A percentile compares a stretch with the other conserved stretches of the same genome.
phyloP scores from a whole-genome alignment of 2,329 filamentous ascomycete genomes.

The Beauveria bassiana region DNA sequence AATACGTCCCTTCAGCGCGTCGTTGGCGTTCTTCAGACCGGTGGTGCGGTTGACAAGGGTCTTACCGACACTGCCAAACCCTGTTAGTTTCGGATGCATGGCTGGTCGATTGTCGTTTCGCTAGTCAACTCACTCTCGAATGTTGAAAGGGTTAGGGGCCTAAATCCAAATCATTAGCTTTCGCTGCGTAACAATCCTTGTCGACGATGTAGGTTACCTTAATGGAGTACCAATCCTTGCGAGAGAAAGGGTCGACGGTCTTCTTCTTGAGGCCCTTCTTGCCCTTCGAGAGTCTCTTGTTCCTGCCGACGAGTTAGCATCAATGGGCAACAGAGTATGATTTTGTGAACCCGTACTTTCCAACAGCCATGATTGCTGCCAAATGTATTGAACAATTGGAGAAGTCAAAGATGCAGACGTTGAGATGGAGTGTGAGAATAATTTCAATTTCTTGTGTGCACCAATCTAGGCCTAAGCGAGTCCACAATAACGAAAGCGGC shows the following conservation, averaged over 20 bases:
- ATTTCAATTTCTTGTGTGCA: slow-evolving; percentile 34
- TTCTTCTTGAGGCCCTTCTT: slow-evolving; percentile 99
- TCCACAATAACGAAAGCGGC: slow-evolving; percentile 20
- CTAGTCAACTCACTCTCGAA: slow-evolving; percentile 74
- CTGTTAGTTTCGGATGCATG: slow-evolving; percentile 16
- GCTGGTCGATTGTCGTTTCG: slow-evolving; percentile 13
- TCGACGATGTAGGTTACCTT: slow-evolving; percentile 52
- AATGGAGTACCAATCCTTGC: slow-evolving; percentile 99
- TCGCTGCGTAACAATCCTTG: background rate
- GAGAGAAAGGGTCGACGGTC: slow-evolving; percentile 91
- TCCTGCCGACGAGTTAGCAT: slow-evolving; percentile 47
- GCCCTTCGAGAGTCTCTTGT: slow-evolving; percentile 99
- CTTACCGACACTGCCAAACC: slow-evolving; percentile 79
- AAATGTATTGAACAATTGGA: slow-evolving; percentile 35
- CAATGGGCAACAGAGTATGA: background rate
- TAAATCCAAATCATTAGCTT: slow-evolving; percentile 28
- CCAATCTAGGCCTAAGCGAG: slow-evolving; percentile 32
- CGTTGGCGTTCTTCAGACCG: slow-evolving; percentile 99
- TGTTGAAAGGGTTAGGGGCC: slow-evolving; percentile 92
- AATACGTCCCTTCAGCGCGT: slow-evolving; percentile 96
- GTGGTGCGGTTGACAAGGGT: slow-evolving; percentile 99
- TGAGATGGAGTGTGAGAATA: slow-evolving; percentile 33
- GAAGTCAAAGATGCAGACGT: slow-evolving; percentile 33
- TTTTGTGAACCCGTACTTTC: slow-evolving; percentile 40
- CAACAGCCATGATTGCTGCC: slow-evolving; percentile 53